Conservation (phyloP, 164 flowering plant genomes). For the Berberis vulgaris region DNA sequence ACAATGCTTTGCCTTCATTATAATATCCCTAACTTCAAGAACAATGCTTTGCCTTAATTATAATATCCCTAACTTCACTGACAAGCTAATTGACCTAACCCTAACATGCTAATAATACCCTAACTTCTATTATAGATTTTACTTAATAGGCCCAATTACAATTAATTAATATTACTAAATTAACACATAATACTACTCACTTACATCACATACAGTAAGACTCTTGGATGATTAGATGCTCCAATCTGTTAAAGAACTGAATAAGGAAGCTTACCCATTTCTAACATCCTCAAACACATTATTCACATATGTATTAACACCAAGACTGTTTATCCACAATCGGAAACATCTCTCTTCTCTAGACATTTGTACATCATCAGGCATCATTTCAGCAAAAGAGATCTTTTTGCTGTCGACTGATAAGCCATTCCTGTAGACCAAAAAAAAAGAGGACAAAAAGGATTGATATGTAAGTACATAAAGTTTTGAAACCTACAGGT, state of each 20-base stretch:
- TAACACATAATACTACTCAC: too few relatives aligned
- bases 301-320: conserved; percentile 28
- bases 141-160: too few relatives aligned
- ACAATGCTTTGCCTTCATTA: too few relatives aligned
- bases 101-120: too few relatives aligned
- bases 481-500: too few relatives aligned
- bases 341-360: conserved; percentile 23
- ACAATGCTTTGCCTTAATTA: too few relatives aligned
- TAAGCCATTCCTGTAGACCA: conserved; percentile 66
- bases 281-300: conserved; percentile 93
- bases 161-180: too few relatives aligned
- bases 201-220: not conserved
- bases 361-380: conserved; percentile 73
- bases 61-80: too few relatives aligned
- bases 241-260: not conserved
- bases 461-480: too few relatives aligned
- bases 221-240: not conserved
- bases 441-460: not conserved
- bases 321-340: conserved; percentile 6
- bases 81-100: too few relatives aligned
- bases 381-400: conserved; percentile 88
- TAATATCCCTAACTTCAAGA: too few relatives aligned
- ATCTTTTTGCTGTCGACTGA: conserved; percentile 54
- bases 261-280: conserved; percentile 56
- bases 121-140: too few relatives aligned